Evolutionary conservation across 176 grass and related monocot species (phyloP).

Genomic region (Lolium rigidum): DNA sequence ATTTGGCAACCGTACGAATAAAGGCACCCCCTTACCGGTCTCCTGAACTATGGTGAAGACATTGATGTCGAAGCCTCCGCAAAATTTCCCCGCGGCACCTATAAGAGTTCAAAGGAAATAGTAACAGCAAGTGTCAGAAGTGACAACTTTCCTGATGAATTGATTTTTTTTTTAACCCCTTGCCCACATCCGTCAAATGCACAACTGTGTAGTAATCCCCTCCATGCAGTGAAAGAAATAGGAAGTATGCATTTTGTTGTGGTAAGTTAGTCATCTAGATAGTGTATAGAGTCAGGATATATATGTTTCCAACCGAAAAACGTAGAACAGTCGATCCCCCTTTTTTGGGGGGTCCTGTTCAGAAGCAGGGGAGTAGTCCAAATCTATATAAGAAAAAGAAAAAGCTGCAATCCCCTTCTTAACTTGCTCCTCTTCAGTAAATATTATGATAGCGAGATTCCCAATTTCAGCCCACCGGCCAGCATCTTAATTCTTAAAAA

Average conservation of each 20-base stretch:
- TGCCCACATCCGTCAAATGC: no score
- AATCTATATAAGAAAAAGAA: not conserved
- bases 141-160: not conserved
- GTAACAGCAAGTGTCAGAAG: no score
- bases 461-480: not conserved
- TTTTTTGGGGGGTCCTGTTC: not conserved
- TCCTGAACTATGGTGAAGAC: constrained; percentile 79
- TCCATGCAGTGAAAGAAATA: no score
- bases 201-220: no score
- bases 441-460: not conserved
- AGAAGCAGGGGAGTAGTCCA: not conserved
- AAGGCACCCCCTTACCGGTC: constrained; percentile 58
- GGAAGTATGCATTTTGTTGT: not conserved
- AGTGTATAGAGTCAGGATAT: no score
- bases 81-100: constrained; percentile 79
- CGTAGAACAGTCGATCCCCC: not conserved
- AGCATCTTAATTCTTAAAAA: not conserved
- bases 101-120: constrained; percentile 9
- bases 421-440: not conserved
- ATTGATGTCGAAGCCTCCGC: constrained; percentile 97
- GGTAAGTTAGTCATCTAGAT: not conserved
- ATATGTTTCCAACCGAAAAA: not conserved
- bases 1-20: not conserved
- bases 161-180: not conserved
- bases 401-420: not conserved